phyloP scores from a whole-genome alignment of 2,329 filamentous ascomycete species.

The Pseudogymnoascus destructans region DNA sequence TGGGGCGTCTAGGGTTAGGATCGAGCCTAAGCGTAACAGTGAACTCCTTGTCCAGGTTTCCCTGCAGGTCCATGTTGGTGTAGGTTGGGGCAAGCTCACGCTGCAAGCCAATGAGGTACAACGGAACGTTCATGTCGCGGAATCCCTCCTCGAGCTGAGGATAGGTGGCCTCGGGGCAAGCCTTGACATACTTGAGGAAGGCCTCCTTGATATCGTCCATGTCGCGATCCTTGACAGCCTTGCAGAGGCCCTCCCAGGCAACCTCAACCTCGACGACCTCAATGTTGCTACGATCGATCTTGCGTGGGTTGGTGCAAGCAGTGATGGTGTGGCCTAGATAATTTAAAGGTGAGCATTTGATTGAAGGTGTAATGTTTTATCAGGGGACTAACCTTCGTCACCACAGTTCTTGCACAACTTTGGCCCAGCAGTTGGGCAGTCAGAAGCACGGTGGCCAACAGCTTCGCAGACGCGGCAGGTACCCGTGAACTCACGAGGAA shows the following conservation, averaged over 20 bases:
- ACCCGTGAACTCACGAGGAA: constrained; percentile 36
- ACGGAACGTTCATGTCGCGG: constrained; percentile 37
- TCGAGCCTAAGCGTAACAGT: constrained; percentile 50
- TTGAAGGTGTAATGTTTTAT: background rate
- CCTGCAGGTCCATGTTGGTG: constrained; percentile 62
- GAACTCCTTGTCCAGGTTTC: constrained; percentile 51
- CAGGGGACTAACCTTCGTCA: constrained; percentile 37
- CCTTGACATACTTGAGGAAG: constrained; percentile 48
- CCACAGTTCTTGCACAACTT: constrained; percentile 48
- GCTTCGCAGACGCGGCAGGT: constrained; percentile 45
- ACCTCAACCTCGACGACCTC: constrained; percentile 37
- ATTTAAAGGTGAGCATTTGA: background rate
- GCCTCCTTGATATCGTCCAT: constrained; percentile 50
- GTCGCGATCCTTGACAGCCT: constrained; percentile 41
- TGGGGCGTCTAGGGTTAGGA: constrained; percentile 42
- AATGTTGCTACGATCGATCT: constrained; percentile 40
- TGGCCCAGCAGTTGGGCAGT: constrained; percentile 49
- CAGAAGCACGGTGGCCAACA: constrained; percentile 42
- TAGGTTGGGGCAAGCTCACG: constrained; percentile 41
- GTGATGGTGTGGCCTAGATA: constrained; percentile 39
- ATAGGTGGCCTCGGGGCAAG: constrained; percentile 44
- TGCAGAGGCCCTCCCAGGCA: constrained; percentile 44
- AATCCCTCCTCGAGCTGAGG: constrained; percentile 47
- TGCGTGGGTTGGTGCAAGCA: constrained; percentile 46
- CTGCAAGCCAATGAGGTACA: constrained; percentile 52